phyloP scores from a whole-genome alignment of 106 monocot genomes.

The Hemerocallis citrina region DNA sequence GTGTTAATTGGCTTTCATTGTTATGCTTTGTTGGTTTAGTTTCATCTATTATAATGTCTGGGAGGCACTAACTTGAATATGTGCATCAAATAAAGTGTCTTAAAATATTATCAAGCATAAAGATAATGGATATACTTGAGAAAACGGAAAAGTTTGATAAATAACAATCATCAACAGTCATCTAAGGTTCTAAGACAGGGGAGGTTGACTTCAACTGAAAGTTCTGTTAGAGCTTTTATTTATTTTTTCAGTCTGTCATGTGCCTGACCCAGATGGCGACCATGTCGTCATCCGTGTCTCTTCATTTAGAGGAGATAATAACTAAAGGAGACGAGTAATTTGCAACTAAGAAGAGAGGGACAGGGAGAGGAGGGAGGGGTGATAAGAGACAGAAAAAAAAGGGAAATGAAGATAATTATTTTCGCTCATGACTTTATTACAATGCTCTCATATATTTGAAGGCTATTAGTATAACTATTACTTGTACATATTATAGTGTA shows the following conservation, averaged over 20 bases:
- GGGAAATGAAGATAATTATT: too few relatives aligned
- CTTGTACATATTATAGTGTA: too few relatives aligned
- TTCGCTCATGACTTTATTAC: too few relatives aligned
- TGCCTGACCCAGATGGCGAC: too few relatives aligned
- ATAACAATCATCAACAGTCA: background rate
- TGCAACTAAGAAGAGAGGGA: too few relatives aligned
- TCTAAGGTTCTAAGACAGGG: background rate
- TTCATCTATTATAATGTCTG: background rate
- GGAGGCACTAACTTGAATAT: background rate
- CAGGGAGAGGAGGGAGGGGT: too few relatives aligned
- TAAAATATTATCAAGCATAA: conserved; percentile 1
- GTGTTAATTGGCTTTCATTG: background rate
- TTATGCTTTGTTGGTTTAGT: background rate
- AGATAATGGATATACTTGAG: background rate
- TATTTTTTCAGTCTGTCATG: background rate
- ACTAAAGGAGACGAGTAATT: too few relatives aligned
- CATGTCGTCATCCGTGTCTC: too few relatives aligned
- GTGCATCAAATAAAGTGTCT: background rate
- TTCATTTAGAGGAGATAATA: too few relatives aligned
- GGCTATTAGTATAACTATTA: too few relatives aligned
- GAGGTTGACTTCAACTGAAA: background rate
- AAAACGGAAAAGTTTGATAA: background rate
- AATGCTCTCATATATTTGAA: too few relatives aligned
- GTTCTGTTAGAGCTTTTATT: background rate
- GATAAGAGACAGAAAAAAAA: too few relatives aligned